Base-by-base conservation (phyloP, 371 early-diverging fungal species). In the Blastocladiella emersonii region DNA sequence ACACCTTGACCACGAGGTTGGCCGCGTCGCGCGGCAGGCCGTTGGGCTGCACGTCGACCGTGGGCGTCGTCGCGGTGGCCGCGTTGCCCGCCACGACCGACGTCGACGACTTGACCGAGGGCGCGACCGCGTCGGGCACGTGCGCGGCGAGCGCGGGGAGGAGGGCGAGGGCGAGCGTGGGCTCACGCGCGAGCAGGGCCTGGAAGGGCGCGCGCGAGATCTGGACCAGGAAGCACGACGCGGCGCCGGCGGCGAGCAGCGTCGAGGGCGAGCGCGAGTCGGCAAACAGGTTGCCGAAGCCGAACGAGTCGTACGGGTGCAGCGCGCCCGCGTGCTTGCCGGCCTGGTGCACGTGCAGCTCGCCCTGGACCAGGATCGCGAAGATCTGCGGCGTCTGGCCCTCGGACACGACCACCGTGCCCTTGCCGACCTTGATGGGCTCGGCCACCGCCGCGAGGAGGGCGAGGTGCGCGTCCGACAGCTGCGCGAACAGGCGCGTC, bases 371-470 rank as follows among this genome's bases (percentile, higher is more conserved):
- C 12, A 59, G 8, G 10, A 59, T 59, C 21, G 21, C 0, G 2
- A 59, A 35, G 2, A 36, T 27, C 3, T 32, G 8, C 27, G n/a
- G 25, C n/a, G 25, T 19, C 12, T 30, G 34, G n/a, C 59, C 59
- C 37, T 59, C 44, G 6, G 25, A 7, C 15, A 35, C 12, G 17
- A 59, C 25, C 4, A 8, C 8, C 21, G 37, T 43, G 43, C 59
- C 59, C 15, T 59, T 30, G 15, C 30, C 41, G 17, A 59, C 30
- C 44, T 59, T 59, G 43, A 59, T 27, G 43, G 59, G 59, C 41
- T 59, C n/a, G 17, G 36, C n/a, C 12, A 36, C 15, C 15, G 13
- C 37, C 1, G 59, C 59, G 27, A 59, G 17, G 0, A 13, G 1
- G 15, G 32, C 10, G 21, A 27, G 32, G 30, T 51, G 53, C 53